Conservation (phyloP, 768 basidiomycete species). For the Auriscalpium vulgare region DNA sequence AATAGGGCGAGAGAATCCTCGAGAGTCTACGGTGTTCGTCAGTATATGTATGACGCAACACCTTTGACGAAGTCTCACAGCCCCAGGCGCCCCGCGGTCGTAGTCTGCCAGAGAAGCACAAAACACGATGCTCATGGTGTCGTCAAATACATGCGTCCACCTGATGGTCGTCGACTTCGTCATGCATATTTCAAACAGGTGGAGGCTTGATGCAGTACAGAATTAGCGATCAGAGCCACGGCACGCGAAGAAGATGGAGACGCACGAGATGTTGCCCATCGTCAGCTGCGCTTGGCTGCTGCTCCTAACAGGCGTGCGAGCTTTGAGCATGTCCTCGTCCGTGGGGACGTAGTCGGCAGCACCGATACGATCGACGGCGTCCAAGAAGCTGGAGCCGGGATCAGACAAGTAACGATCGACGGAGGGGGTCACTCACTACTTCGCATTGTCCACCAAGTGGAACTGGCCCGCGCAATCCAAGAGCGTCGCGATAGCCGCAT, state of each 20-base stretch:
- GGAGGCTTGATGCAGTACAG: no score
- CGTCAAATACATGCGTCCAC: no score
- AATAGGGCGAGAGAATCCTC: slow-evolving; percentile 41
- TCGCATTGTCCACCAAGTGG: background rate
- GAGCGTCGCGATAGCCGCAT: background rate
- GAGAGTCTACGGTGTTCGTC: slow-evolving; percentile 7
- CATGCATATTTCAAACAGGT: no score
- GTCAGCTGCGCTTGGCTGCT: slow-evolving; percentile 37
- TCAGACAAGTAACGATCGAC: background rate
- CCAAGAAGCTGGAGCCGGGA: background rate
- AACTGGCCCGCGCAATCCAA: background rate
- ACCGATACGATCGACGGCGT: background rate
- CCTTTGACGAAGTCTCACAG: no score
- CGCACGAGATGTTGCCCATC: slow-evolving; percentile 17
- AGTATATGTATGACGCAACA: no score
- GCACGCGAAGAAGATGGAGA: background rate
- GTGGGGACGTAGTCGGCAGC: slow-evolving; percentile 33
- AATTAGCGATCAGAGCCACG: background rate
- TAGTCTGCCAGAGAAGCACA: slow-evolving; percentile 69
- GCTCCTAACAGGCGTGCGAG: slow-evolving; percentile 42
- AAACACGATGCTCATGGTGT: slow-evolving; percentile 62
- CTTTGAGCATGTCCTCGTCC: slow-evolving; percentile 38
- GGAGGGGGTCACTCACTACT: slow-evolving; percentile 2
- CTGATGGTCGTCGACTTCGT: no score
- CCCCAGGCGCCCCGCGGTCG: slow-evolving; percentile 25